A percentile compares a stretch with the other conserved stretches of the same genome.
Evolutionary conservation across 148 eudicot genomes (phyloP).

Genomic region (Talinum fruticosum): DNA sequence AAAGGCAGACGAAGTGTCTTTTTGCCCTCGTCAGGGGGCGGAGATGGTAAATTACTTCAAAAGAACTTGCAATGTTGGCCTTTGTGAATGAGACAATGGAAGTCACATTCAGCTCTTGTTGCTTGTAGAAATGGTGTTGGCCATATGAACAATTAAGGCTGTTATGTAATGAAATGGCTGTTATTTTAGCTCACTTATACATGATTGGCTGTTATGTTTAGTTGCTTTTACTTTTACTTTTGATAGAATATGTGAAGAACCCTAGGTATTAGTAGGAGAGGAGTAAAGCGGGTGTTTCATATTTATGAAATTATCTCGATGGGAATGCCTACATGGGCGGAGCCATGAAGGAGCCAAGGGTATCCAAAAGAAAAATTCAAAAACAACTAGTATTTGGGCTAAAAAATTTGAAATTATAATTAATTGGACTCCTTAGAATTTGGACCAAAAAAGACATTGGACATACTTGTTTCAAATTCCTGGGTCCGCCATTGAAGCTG

Average conservation of each 20-base stretch:
- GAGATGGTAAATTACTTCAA: too few relatives aligned
- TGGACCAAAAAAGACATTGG: too few relatives aligned
- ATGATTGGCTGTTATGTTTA: neutral
- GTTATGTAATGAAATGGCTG: neutral
- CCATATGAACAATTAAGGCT: neutral
- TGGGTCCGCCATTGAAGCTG: neutral
- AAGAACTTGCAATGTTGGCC: too few relatives aligned
- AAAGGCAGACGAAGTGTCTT: too few relatives aligned
- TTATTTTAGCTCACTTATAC: neutral
- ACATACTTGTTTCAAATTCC: too few relatives aligned
- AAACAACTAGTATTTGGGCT: too few relatives aligned
- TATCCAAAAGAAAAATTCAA: too few relatives aligned
- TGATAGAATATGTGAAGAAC: neutral
- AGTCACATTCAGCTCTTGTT: neutral
- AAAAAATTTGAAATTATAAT: too few relatives aligned
- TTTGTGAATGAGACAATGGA: neutral
- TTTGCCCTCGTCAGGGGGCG: too few relatives aligned
- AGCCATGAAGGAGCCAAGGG: too few relatives aligned
- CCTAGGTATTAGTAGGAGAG: neutral
- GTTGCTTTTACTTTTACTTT: neutral
- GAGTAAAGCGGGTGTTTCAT: neutral
- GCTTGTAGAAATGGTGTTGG: neutral
- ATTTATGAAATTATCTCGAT: neutral
- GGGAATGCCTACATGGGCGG: too few relatives aligned
- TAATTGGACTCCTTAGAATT: too few relatives aligned